These are phyloP conservation scores for Mycena alexandri DNA, from an alignment of 768 basidiomycete genomes.

Conservation along the genomic window DNA sequence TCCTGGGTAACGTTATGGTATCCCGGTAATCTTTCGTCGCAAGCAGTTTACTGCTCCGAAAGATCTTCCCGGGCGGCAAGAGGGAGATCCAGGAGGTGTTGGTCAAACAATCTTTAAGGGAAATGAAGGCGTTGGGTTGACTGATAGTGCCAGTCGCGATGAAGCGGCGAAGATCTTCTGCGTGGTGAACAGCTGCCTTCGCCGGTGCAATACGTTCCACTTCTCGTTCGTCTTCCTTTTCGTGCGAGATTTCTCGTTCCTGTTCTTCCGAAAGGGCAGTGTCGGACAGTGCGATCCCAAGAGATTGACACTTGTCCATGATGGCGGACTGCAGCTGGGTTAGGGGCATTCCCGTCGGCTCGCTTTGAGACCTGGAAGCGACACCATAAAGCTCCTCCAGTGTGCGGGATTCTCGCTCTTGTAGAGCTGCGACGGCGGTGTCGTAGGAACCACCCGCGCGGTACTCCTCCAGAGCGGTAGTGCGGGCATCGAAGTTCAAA, in stretches of 20 bases:
- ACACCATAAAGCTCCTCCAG: conserved; percentile 30
- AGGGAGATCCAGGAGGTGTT: conserved; percentile 19
- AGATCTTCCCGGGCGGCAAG: conserved; percentile 12
- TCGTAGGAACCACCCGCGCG: background rate
- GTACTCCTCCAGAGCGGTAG: conserved; percentile 14
- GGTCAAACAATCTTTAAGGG: conserved; percentile 14
- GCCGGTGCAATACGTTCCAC: conserved; percentile 21
- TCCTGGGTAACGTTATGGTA: background rate
- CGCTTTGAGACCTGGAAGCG: background rate
- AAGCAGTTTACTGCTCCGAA: conserved; percentile 3
- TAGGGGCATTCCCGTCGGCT: background rate
- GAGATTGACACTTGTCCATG: background rate
- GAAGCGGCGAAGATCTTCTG: conserved; percentile 8
- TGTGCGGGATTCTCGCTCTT: conserved; percentile 20
- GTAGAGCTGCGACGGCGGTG: background rate
- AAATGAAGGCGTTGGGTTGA: conserved; percentile 6
- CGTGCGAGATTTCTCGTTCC: conserved; percentile 29
- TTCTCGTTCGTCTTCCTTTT: conserved; percentile 30
- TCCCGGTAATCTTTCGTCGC: conserved; percentile 18
- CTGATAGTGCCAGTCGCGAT: conserved; percentile 4
- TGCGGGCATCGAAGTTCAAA: conserved; percentile 23
- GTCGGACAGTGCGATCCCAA: conserved; percentile 5
- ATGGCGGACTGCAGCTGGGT: conserved; percentile 10
- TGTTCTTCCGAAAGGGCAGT: conserved; percentile 27
- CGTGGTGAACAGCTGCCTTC: conserved; percentile 7